Percentiles rank a stretch among this genome's conserved stretches.
Evolutionary conservation across 768 basidiomycete species (phyloP).

Genomic region (Calvatia gigantea): DNA sequence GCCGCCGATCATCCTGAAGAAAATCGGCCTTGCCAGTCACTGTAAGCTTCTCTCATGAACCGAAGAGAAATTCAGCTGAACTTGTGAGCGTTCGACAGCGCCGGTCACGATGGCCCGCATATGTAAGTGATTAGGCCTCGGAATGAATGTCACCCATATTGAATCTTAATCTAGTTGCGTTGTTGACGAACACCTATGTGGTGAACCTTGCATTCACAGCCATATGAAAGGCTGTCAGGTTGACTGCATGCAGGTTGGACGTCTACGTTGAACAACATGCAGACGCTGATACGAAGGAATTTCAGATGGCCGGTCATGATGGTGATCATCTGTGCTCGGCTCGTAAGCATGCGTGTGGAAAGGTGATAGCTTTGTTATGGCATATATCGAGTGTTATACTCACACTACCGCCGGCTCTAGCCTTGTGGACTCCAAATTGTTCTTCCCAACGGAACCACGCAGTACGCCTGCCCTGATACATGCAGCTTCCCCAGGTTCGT

Average conservation of each 20-base stretch:
- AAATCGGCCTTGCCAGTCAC: slow-evolving; percentile 37
- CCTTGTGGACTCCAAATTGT: slow-evolving; percentile 33
- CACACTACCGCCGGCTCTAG: slow-evolving; percentile 25
- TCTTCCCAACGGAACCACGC: slow-evolving; percentile 19
- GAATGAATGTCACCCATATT: neutral
- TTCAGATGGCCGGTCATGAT: slow-evolving; percentile 45
- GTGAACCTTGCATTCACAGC: slow-evolving; percentile 41
- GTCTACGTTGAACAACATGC: neutral
- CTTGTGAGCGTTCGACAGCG: slow-evolving; percentile 33
- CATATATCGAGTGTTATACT: no score
- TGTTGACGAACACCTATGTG: slow-evolving; percentile 50
- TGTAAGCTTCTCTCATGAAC: slow-evolving; percentile 25
- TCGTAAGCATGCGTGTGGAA: slow-evolving; percentile 50
- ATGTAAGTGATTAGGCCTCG: slow-evolving; percentile 35
- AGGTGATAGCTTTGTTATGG: no score
- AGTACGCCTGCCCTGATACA: slow-evolving; percentile 36
- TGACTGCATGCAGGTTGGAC: slow-evolving; percentile 46
- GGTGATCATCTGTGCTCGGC: slow-evolving; percentile 56
- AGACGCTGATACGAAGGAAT: neutral
- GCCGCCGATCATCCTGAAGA: slow-evolving; percentile 30
- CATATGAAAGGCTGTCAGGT: slow-evolving; percentile 49
- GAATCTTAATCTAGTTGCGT: slow-evolving; percentile 41
- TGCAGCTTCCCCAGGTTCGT: slow-evolving; percentile 41
- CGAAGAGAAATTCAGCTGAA: neutral
- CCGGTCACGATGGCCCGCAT: slow-evolving; percentile 54